Base-by-base conservation (phyloP, 163 green algal genomes). In the Coccomyxa subellipsoidea region DNA sequence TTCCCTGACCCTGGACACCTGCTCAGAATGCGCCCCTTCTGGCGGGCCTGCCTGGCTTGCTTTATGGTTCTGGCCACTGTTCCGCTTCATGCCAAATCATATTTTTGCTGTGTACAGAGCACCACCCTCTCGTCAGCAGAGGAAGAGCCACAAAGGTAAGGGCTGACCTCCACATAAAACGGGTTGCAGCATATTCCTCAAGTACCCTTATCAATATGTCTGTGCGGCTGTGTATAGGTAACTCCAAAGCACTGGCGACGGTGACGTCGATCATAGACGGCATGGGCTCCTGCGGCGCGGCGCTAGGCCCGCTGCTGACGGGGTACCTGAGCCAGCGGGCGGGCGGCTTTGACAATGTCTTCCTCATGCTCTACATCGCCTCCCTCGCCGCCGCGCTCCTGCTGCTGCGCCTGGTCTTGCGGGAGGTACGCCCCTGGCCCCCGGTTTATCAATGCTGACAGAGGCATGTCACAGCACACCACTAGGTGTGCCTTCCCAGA, bases 191-290 rank as follows among this genome's bases (percentile, higher is more conserved):
- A n/a, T n/a, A n/a, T n/a, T n/a, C n/a, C n/a, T n/a, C n/a, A n/a
- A n/a, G n/a, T n/a, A n/a, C n/a, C n/a, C n/a, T n/a, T n/a, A n/a
- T n/a, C 59, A 8, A 15, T 0, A 73, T 18, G 2, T 10, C n/a
- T 4, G 1, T 73, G 66, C 21, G 10, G 8, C 21, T 27, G 8
- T 53, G 76, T 75, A 34, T 54, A 89, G 92, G 94, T 78, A 98
- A 97, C 78, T 88, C 91, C 37, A 97, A 95, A 84, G 96, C 95
- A 29, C 88, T 98, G 59, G 94, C 96, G 32, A 99, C 95, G 2
- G 96, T 99, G 18, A 98, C 95, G 10, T 96, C 96, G 36, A 99
- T 99, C 83, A 99, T 99, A 36, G 96, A 99, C 85, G 96, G 96
- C 77, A 98, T 97, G 90, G 96, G 96, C 31, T 94, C 86, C 37